Evolutionary conservation across 495 filamentous ascomycete species (phyloP), one percentile per base, ranked within the genome.

Genomic region (Penicillium antarcticum): DNA sequence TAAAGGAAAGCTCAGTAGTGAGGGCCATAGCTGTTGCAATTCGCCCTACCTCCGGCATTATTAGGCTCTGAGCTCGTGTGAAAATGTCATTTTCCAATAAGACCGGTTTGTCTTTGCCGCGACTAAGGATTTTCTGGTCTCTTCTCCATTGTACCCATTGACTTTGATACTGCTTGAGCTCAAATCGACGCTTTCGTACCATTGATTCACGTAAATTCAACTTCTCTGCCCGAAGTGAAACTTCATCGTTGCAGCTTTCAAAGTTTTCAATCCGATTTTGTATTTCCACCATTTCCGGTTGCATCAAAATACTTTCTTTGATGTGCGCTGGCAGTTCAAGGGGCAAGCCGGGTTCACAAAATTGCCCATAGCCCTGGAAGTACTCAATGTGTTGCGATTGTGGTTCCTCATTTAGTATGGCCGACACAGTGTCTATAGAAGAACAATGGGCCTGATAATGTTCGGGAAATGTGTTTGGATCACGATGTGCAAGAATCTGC

Each of bases 311-410:
- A 40, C 46, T 55, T 47, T 61, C 21, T 47, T 65, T 40, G 13
- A 55, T 34, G 36, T 65, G 34, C 33, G 52, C 52, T 45, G 43
- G 39, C 43, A 65, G 37, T 52, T 56, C 29, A 11, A 41, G 7
- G 36, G 52, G 55, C 4, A 64, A 35, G 13, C 52, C 47, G 32
- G 17, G 39, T 50, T 65, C 48, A 38, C 38, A 52, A 45, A 54
- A 61, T 46, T 58, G 26, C 5, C 44, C 42, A 23, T 56, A 65
- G n/a, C 49, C 53, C 55, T 60, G 31, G 43, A 58, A 61, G 36
- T 61, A 58, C 33, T 61, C 45, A 37, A 65, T 65, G 19, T 60
- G 43, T 35, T 61, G 42, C 10, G 48, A 53, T 34, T 56, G 13
- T 18, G 42, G 40, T 42, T 52, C 43, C 42, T 60, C 36, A 33